Percentiles rank a stretch among this genome's conserved stretches.
phyloP scores from a whole-genome alignment of 2,329 filamentous ascomycete species.

The Aspergillus spinulosporus region DNA sequence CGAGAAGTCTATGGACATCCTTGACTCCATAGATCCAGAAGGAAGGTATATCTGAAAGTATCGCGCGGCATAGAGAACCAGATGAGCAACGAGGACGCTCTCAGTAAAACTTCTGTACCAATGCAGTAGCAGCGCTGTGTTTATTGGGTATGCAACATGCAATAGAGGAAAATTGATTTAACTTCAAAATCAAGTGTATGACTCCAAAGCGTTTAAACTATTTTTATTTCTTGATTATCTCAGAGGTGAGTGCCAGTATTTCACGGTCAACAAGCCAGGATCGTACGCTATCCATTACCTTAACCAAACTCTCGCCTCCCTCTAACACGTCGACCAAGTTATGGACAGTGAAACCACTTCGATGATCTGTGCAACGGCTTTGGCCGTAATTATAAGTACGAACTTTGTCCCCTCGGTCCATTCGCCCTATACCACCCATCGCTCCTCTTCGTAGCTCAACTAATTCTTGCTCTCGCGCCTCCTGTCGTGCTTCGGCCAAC shows the following conservation, averaged over 20 bases:
- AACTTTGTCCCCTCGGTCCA: conserved; percentile 91
- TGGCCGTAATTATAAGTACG: conserved; percentile 82
- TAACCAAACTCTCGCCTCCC: conserved; percentile 71
- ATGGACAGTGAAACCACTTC: conserved; percentile 75
- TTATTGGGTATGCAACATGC: not conserved
- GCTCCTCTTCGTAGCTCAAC: conserved; percentile 73
- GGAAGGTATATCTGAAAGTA: conserved; percentile 65
- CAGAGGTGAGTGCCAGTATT: conserved; percentile 67
- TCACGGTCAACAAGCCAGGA: conserved; percentile 75
- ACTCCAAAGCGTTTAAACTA: not conserved
- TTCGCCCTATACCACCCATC: conserved; percentile 71
- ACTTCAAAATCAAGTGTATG: not conserved
- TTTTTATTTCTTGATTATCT: conserved; percentile 55
- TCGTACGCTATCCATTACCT: conserved; percentile 74
- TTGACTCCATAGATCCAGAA: conserved; percentile 78
- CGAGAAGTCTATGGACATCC: conserved; percentile 90
- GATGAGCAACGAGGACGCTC: too few species aligned
- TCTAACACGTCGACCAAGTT: conserved; percentile 77
- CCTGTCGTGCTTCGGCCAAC: conserved; percentile 75
- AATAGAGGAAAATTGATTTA: not conserved
- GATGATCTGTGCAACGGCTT: conserved; percentile 84
- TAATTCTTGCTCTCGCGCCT: conserved; percentile 80
- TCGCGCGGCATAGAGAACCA: not conserved
- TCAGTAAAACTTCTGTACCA: too few species aligned
- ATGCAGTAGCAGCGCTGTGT: not conserved